Conservation (phyloP, 495 filamentous ascomycete genomes). For the Tuber brumale region DNA sequence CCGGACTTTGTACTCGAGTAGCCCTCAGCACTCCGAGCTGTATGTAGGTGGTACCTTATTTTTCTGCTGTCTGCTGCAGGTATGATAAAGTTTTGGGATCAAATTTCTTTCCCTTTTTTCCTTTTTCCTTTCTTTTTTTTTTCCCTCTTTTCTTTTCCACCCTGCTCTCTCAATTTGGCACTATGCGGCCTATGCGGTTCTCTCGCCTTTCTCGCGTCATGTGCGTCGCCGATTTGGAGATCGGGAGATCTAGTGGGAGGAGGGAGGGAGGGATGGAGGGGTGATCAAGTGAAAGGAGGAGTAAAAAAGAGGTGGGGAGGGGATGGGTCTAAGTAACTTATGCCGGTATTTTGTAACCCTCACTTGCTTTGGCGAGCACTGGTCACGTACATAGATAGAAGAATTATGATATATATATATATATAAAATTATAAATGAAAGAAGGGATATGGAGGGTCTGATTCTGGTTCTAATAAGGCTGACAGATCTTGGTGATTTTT, state of each 20-base stretch:
- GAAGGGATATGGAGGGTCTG: background rate
- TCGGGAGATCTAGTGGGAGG: background rate
- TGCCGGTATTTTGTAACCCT: background rate
- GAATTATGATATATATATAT: too few relatives aligned
- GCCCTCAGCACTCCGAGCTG: background rate
- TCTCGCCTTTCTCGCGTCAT: background rate
- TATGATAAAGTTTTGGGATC: slow-evolving; percentile 7
- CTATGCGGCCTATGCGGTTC: background rate
- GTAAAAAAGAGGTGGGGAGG: background rate
- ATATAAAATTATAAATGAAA: background rate
- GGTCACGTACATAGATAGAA: background rate
- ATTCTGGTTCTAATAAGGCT: background rate
- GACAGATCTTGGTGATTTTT: background rate
- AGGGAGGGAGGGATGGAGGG: background rate
- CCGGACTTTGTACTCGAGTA: background rate
- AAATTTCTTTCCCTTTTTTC: slow-evolving; percentile 24
- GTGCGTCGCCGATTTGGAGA: background rate
- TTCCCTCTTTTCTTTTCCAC: slow-evolving; percentile 16
- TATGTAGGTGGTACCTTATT: background rate
- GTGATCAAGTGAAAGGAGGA: background rate
- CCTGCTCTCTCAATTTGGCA: background rate
- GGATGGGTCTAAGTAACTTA: background rate
- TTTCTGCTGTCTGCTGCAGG: background rate
- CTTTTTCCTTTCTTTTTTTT: slow-evolving; percentile 18
- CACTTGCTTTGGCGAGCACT: background rate